Evolutionary conservation across 257 asterid genomes (phyloP), one percentile per base, ranked within the genome.

Genomic region (Salvia miltiorrhiza): DNA sequence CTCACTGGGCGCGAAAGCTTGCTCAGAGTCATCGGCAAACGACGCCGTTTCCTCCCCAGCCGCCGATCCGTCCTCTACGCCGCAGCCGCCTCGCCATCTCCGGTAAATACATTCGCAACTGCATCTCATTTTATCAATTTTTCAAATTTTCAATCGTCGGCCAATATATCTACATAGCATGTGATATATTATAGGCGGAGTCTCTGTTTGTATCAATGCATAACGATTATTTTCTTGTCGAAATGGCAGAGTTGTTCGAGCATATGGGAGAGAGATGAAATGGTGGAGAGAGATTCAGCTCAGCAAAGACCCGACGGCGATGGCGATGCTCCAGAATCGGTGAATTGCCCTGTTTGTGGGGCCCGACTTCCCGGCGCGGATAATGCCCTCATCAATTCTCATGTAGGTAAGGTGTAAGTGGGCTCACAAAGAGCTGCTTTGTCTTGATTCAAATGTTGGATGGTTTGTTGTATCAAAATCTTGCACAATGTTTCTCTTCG

Each of bases 281-380:
- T 13, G 24, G 52, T 45, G 52, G 69, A 72, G 67, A 75, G 67
- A 28, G 82, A 77, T 12, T 33, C 79, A 30, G 64, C 11, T 54
- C 78, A 71, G 20, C 45, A 61, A 54, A 56, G 53, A 43, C 63
- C 53, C 16, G 78, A 71, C 8, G 73, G 26, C 58, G 71, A n/a
- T 26, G 75, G 63, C 30, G 62, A 61, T 43, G 50, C 40, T 52
- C 73, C 76, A n/a, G 84, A 78, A 58, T 75, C 71, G 76, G 92
- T 84, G 59, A 73, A 69, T 35, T 93, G 99, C 63, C 99, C 99
- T 1, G 86, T 93, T 14, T 93, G 99, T 50, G 90, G 89, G 20
- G 63, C 37, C 41, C 65, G 59, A 21, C 60, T 93, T 48, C 96
- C 82, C 2, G 81, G 85, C 9, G 63, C 73, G n/a, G 86, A 84